These are phyloP conservation scores for Arthroderma uncinatum DNA, from an alignment of 2,329 filamentous ascomycete species.

Conservation along the genomic window DNA sequence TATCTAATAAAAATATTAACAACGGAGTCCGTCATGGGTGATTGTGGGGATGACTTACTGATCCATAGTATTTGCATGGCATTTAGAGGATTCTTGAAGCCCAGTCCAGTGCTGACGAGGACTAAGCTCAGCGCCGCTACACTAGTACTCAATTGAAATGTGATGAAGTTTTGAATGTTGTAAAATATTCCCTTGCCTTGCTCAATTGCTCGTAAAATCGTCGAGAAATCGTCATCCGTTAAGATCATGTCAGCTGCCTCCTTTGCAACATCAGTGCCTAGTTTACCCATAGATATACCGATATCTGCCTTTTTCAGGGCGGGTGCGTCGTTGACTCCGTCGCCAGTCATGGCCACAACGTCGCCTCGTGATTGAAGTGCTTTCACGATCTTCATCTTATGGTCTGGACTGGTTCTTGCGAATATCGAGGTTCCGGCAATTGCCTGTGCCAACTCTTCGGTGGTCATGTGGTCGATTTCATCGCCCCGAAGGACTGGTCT, in stretches of 20 bases:
- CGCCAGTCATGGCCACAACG: slow-evolving; percentile 97
- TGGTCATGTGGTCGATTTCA: slow-evolving; percentile 85
- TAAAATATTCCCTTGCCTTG: slow-evolving; percentile 99
- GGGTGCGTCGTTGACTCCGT: slow-evolving; percentile 95
- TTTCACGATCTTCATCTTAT: slow-evolving; percentile 93
- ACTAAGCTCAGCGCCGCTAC: slow-evolving; percentile 87
- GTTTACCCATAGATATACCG: slow-evolving; percentile 88
- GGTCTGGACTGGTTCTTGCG: slow-evolving; percentile 88
- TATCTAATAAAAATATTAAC: slow-evolving; percentile 50
- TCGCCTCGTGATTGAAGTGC: slow-evolving; percentile 87
- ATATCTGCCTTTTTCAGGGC: slow-evolving; percentile 96
- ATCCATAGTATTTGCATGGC: slow-evolving; percentile 99
- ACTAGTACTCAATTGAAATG: slow-evolving; percentile 94
- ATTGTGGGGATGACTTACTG: slow-evolving; percentile 50
- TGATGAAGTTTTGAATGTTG: slow-evolving; percentile 98
- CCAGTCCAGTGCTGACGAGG: slow-evolving; percentile 80
- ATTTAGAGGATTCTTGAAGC: slow-evolving; percentile 90
- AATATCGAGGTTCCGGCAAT: slow-evolving; percentile 89
- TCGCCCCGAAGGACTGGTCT: slow-evolving; percentile 68
- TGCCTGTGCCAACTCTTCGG: slow-evolving; percentile 68
- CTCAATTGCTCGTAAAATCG: slow-evolving; percentile 87
- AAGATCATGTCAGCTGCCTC: slow-evolving; percentile 83
- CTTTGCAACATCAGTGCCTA: slow-evolving; percentile 95
- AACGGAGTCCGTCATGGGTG: background rate
- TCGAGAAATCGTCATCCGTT: slow-evolving; percentile 80